Evolutionary conservation across 257 asterid genomes (phyloP).

Genomic region (Scutellaria baicalensis): DNA sequence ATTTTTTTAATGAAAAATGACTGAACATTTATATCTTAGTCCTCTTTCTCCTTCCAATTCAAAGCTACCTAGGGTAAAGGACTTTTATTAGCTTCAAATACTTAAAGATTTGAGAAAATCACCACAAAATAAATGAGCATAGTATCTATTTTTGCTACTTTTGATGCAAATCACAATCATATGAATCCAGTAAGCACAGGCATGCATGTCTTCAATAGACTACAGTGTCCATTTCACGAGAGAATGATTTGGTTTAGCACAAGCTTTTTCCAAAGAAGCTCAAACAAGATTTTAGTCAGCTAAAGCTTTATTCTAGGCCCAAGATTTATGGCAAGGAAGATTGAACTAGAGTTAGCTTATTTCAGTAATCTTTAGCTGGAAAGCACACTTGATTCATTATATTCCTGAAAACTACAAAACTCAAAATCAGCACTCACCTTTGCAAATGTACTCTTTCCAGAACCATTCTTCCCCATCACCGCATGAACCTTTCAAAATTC

Average conservation of each 20-base stretch:
- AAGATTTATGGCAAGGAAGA: background rate
- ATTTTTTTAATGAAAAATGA: background rate
- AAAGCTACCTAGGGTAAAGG: background rate
- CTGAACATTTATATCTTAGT: background rate
- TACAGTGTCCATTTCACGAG: too few species aligned
- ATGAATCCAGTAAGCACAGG: background rate
- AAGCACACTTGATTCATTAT: background rate
- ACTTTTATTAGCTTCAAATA: background rate
- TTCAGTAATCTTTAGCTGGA: background rate
- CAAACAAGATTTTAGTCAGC: background rate
- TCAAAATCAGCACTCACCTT: constrained; percentile 60
- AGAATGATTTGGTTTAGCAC: background rate
- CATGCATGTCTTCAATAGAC: background rate
- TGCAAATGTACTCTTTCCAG: constrained; percentile 98
- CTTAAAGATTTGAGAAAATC: background rate
- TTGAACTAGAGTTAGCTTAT: background rate
- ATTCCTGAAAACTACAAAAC: background rate
- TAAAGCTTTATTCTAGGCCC: background rate
- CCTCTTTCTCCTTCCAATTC: background rate
- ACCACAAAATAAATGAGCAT: background rate
- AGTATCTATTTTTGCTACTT: background rate
- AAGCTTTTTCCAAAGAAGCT: background rate
- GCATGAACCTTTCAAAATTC: constrained; percentile 64
- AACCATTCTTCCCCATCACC: constrained; percentile 98
- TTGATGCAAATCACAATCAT: background rate